Evolutionary conservation across 2,329 filamentous ascomycete genomes (phyloP).

Genomic region (Pseudocercospora vitis): DNA sequence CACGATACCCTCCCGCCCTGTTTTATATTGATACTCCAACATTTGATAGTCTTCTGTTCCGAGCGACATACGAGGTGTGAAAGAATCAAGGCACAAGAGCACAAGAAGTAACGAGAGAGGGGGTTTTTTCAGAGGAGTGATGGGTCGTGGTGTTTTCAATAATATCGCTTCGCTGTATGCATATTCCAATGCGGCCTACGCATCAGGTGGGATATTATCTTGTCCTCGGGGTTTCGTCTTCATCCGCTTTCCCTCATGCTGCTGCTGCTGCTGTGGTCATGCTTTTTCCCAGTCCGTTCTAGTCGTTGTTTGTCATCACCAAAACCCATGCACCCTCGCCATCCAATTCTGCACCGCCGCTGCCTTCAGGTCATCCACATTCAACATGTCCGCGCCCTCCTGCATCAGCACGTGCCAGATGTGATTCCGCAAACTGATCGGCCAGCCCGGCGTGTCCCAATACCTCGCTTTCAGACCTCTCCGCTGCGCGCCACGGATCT

Average conservation of each 20-base stretch:
- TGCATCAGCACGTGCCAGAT: conserved; percentile 56
- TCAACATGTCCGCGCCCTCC: conserved; percentile 57
- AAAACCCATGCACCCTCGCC: conserved; percentile 20
- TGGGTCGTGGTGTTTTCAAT: neutral
- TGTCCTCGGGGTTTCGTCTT: no score
- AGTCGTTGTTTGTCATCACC: neutral
- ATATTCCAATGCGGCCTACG: neutral
- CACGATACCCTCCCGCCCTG: conserved; percentile 1
- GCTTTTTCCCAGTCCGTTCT: no score
- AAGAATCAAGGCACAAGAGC: neutral
- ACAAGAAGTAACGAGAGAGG: no score
- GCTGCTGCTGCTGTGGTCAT: no score
- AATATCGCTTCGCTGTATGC: neutral
- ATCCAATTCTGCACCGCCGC: conserved; percentile 53
- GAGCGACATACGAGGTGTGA: neutral
- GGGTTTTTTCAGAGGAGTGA: no score
- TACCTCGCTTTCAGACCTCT: conserved; percentile 58
- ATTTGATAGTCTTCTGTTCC: neutral
- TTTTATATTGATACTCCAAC: neutral
- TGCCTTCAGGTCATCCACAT: conserved; percentile 57
- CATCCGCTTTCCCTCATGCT: neutral
- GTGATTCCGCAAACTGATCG: conserved; percentile 53
- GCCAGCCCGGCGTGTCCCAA: conserved; percentile 59
- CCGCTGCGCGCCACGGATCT: conserved; percentile 54
- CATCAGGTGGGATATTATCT: conserved; percentile 3